Evolutionary conservation across 2,329 filamentous ascomycete genomes (phyloP).

Genomic region (Esteya vermicola): DNA sequence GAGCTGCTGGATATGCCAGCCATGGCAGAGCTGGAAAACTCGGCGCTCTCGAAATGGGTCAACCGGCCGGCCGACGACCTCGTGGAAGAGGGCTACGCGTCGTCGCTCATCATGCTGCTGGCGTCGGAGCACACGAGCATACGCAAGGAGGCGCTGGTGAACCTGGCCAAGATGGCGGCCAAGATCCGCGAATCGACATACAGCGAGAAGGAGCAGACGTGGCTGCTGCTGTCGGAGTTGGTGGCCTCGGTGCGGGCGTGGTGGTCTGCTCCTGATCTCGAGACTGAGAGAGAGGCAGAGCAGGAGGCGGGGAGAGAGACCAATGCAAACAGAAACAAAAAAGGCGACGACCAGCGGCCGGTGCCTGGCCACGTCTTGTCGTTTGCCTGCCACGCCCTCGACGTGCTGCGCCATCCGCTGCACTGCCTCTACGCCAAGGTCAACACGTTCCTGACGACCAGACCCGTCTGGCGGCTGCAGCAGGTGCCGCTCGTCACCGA

Average conservation of each 20-base stretch:
- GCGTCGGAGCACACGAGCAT: conserved; percentile 63
- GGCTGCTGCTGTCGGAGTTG: conserved; percentile 66
- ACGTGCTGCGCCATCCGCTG: conserved; percentile 59
- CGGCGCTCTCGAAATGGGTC: conserved; percentile 49
- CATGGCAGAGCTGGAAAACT: conserved; percentile 31
- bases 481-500: conserved; percentile 57
- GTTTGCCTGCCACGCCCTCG: conserved; percentile 57
- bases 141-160: conserved; percentile 60
- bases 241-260: conserved; percentile 51
- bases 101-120: conserved; percentile 58
- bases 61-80: conserved; percentile 66
- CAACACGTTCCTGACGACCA: conserved; percentile 68
- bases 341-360: conserved; percentile 18
- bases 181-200: conserved; percentile 55
- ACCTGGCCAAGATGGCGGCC: conserved; percentile 49
- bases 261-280: conserved; percentile 37
- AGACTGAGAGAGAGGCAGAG: no score
- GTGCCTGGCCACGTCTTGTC: conserved; percentile 63
- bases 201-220: conserved; percentile 63
- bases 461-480: conserved; percentile 61
- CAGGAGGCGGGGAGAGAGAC: no score
- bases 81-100: conserved; percentile 61
- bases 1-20: conserved; percentile 37
- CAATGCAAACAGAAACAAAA: no score
- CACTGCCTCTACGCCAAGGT: conserved; percentile 77